A percentile compares a stretch with the other conserved stretches of the same genome.
Conservation (phyloP, 371 early-diverging fungal species). For the Basidiobolus heterosporus region DNA sequence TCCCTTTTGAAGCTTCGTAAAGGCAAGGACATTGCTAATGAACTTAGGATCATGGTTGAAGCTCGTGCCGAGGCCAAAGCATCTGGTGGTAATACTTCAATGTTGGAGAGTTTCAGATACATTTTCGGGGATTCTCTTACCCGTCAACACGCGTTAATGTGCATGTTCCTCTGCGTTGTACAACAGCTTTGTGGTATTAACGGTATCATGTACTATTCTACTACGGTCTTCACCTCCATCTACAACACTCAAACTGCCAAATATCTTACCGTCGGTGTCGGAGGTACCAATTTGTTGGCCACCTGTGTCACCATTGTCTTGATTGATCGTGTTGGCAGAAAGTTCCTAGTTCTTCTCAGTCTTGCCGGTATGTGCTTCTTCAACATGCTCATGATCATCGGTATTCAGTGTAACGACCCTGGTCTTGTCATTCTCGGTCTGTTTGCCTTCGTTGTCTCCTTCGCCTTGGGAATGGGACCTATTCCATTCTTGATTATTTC, state of each 20-base stretch:
- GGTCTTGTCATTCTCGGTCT: too few species aligned
- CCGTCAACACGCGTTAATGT: conserved; percentile 36
- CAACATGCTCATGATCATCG: conserved; percentile 30
- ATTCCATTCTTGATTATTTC: conserved; percentile 53
- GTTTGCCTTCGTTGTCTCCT: conserved; percentile 61
- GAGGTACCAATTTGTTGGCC: conserved; percentile 31
- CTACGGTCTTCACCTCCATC: conserved; percentile 21
- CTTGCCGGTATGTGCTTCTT: conserved; percentile 32
- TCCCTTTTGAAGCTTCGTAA: conserved; percentile 34
- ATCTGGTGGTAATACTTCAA: not conserved
- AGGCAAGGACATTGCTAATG: conserved; percentile 32
- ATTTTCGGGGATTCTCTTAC: conserved; percentile 27
- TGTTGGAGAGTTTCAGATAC: too few species aligned
- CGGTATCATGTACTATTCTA: conserved; percentile 59
- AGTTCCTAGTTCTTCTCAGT: conserved; percentile 44
- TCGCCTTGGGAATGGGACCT: conserved; percentile 67
- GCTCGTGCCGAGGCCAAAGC: conserved; percentile 22
- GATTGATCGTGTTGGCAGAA: conserved; percentile 60
- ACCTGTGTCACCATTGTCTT: conserved; percentile 31
- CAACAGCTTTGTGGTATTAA: conserved; percentile 83
- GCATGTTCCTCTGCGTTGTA: conserved; percentile 21
- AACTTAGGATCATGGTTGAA: too few species aligned
- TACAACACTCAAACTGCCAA: conserved; percentile 25
- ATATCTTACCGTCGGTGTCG: conserved; percentile 34
- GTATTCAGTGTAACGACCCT: conserved; percentile 23